Evolutionary conservation across 2,329 filamentous ascomycete genomes (phyloP).

Genomic region (Sarocladium kiliense): DNA sequence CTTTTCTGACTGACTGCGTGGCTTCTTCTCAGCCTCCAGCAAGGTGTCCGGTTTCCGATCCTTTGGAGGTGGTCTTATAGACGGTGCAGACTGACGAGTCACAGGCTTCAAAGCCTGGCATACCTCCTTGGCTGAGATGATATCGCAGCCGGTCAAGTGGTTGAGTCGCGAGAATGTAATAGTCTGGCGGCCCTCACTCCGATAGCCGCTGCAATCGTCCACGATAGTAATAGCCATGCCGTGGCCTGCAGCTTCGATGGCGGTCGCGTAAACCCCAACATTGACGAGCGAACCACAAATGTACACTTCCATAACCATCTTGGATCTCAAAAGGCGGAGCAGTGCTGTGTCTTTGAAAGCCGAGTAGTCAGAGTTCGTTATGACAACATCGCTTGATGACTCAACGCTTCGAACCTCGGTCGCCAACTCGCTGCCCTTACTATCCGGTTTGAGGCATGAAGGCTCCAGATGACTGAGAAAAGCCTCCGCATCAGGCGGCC

Average conservation of each 20-base stretch:
- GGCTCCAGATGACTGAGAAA: constrained; percentile 39
- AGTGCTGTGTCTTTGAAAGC: constrained; percentile 74
- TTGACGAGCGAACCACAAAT: constrained; percentile 85
- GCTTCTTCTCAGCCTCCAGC: not conserved
- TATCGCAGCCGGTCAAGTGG: constrained; percentile 68
- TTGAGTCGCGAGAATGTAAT: constrained; percentile 66
- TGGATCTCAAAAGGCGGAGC: constrained; percentile 72
- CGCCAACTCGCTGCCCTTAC: constrained; percentile 41
- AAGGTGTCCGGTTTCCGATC: not conserved
- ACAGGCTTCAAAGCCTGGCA: not conserved
- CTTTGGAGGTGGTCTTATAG: not conserved
- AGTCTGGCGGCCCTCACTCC: constrained; percentile 62
- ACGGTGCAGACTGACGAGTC: constrained; percentile 3
- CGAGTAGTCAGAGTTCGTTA: constrained; percentile 78
- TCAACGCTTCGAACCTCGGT: constrained; percentile 34
- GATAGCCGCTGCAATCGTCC: constrained; percentile 83
- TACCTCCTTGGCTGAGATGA: constrained; percentile 55
- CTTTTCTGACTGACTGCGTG: not conserved
- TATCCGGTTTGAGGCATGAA: constrained; percentile 37
- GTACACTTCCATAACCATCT: constrained; percentile 83
- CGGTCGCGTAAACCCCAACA: constrained; percentile 84
- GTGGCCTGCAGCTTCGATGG: constrained; percentile 82
- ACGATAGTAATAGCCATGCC: constrained; percentile 83
- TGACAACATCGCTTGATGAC: constrained; percentile 43
- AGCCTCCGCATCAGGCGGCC: constrained; percentile 31